Evolutionary conservation across 257 asterid species (phyloP).

Genomic region (Solanum dulcamara): DNA sequence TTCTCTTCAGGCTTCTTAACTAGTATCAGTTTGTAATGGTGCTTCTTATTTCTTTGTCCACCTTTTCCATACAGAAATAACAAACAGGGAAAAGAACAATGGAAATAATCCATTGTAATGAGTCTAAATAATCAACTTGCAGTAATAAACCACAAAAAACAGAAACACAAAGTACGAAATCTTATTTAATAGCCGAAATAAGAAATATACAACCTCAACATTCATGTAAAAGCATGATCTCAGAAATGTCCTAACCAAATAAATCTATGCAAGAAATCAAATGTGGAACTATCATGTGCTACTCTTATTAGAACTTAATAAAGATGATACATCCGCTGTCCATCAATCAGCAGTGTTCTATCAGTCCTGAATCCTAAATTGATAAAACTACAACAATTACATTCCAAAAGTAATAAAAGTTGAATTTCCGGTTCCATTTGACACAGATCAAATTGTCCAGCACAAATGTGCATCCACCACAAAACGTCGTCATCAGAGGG

Average conservation of each 20-base stretch:
- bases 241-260: neutral
- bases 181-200: neutral
- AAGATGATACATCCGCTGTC: constrained; percentile 37
- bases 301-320: constrained; percentile 27
- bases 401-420: constrained; percentile 20
- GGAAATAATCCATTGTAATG: neutral
- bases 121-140: neutral
- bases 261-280: neutral
- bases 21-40: neutral
- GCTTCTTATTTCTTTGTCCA: neutral
- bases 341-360: constrained; percentile 38
- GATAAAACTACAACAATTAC: constrained; percentile 49
- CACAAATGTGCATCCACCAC: constrained; percentile 12
- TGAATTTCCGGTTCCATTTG: constrained; percentile 13
- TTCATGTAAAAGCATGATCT: neutral
- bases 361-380: constrained; percentile 50
- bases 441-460: constrained; percentile 16
- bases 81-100: neutral
- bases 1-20: neutral
- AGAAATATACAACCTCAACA: neutral
- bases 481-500: constrained; percentile 22
- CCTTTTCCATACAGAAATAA: neutral
- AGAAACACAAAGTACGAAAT: neutral
- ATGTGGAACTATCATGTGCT: constrained; percentile 21
- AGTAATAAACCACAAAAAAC: neutral